Evolutionary conservation across 2,329 filamentous ascomycete genomes (phyloP).

Genomic region (Epichloe typhina): DNA sequence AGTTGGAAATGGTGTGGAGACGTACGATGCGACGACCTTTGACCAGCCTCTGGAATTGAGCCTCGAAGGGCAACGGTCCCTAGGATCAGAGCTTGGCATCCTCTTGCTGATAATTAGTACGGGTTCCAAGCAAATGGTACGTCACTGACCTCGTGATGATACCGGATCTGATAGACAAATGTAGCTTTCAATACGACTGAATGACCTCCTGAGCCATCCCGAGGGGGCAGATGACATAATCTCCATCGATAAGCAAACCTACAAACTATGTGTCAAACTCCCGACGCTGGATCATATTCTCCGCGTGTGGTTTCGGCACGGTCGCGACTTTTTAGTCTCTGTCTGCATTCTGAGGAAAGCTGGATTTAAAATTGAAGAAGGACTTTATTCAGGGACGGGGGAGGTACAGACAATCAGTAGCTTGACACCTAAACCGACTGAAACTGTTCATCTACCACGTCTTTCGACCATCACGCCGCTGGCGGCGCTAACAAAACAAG

Average conservation of each 20-base stretch:
- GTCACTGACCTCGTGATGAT: background rate
- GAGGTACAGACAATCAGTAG: background rate
- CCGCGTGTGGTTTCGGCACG: slow-evolving; percentile 15
- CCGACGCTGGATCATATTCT: slow-evolving; percentile 14
- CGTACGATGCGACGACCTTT: background rate
- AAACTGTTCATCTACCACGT: slow-evolving; percentile 3
- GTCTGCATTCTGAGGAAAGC: slow-evolving; percentile 19
- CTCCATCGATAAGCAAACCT: slow-evolving; percentile 9
- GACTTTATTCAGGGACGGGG: slow-evolving; percentile 1
- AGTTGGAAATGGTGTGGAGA: slow-evolving; percentile 1
- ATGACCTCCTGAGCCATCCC: slow-evolving; percentile 4
- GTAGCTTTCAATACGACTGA: slow-evolving; percentile 6
- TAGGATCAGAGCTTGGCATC: slow-evolving; percentile 2
- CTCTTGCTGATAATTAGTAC: slow-evolving; percentile 2
- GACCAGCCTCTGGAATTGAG: slow-evolving; percentile 3
- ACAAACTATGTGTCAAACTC: slow-evolving; percentile 14
- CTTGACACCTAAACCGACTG: background rate
- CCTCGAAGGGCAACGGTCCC: slow-evolving; percentile 3
- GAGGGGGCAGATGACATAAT: slow-evolving; percentile 5
- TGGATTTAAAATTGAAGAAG: slow-evolving; percentile 15
- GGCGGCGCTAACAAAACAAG: background rate
- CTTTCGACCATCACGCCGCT: slow-evolving; percentile 16
- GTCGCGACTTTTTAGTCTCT: slow-evolving; percentile 20
- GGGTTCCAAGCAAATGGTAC: slow-evolving; percentile 4
- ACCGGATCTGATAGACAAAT: background rate